phyloP scores from a whole-genome alignment of 1,284 basidiomycete species.

The Schizophyllum amplum region DNA sequence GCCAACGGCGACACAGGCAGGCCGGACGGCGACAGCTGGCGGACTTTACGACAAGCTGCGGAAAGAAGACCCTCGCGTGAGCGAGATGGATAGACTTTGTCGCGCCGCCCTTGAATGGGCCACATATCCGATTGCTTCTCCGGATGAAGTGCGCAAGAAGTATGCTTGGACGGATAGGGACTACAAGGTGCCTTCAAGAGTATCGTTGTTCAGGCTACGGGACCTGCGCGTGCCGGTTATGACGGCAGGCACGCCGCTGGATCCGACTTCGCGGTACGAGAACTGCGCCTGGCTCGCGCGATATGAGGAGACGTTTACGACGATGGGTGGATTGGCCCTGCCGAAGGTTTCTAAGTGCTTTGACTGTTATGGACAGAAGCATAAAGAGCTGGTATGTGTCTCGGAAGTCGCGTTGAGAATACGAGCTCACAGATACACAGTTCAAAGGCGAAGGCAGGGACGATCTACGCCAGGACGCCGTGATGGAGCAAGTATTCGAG shows the following conservation, averaged over 20 bases:
- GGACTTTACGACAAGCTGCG: conserved; percentile 61
- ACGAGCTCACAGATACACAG: conserved; percentile 29
- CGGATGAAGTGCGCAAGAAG: conserved; percentile 18
- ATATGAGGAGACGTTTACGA: conserved; percentile 54
- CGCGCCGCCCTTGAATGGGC: conserved; percentile 81
- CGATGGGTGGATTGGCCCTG: conserved; percentile 74
- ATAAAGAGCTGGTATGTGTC: conserved; percentile 77
- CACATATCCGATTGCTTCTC: conserved; percentile 41
- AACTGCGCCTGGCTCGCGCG: conserved; percentile 58
- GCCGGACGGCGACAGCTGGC: conserved; percentile 61
- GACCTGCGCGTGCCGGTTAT: conserved; percentile 62
- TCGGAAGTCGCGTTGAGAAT: neutral
- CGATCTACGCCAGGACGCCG: conserved; percentile 93
- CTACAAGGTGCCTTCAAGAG: no score
- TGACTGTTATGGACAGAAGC: conserved; percentile 60
- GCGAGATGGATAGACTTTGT: conserved; percentile 61
- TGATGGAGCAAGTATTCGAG: conserved; percentile 98
- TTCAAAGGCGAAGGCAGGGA: conserved; percentile 90
- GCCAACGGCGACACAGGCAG: conserved; percentile 33
- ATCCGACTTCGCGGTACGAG: conserved; percentile 62
- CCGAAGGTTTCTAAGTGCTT: conserved; percentile 78
- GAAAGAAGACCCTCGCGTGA: conserved; percentile 37
- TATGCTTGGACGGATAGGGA: conserved; percentile 8
- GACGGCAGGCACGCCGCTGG: conserved; percentile 67
- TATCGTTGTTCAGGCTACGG: neutral